Percentiles rank a stretch among this genome's conserved stretches.
phyloP scores from a whole-genome alignment of 208 protist genomes.

The Leishmania aethiopica region DNA sequence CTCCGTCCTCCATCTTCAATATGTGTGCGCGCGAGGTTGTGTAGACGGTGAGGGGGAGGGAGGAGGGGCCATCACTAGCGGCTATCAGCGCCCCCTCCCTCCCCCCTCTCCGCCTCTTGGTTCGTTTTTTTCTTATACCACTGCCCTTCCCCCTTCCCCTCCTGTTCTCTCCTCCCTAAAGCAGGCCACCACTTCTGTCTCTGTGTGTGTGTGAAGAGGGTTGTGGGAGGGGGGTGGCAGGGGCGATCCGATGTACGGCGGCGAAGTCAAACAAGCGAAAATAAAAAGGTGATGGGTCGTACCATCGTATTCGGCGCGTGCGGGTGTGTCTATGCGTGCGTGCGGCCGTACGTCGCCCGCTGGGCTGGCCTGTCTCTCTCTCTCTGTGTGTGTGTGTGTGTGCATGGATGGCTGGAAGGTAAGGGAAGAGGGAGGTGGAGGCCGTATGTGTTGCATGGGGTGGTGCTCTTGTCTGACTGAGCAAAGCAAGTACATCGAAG shows the following conservation, averaged over 20 bases:
- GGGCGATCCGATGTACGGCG: not conserved
- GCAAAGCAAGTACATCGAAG: not conserved
- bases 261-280: not conserved
- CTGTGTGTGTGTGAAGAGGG: conserved; percentile 6
- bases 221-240: not conserved
- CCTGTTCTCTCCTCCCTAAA: not conserved
- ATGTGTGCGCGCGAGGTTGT: not conserved
- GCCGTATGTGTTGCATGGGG: not conserved
- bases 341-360: not conserved
- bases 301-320: not conserved
- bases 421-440: not conserved
- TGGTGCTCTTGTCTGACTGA: not conserved
- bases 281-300: not conserved
- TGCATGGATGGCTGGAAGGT: not conserved
- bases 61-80: not conserved
- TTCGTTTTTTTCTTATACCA: not conserved
- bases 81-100: not conserved
- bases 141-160: not conserved
- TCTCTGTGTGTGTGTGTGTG: not conserved
- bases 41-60: not conserved
- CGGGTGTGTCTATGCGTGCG: not conserved
- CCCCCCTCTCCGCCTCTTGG: not conserved
- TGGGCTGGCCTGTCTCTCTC: not conserved
- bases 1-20: not conserved
- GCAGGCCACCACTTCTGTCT: not conserved